phyloP scores from a whole-genome alignment of 306 rosid species.

The Prunus mongolica region DNA sequence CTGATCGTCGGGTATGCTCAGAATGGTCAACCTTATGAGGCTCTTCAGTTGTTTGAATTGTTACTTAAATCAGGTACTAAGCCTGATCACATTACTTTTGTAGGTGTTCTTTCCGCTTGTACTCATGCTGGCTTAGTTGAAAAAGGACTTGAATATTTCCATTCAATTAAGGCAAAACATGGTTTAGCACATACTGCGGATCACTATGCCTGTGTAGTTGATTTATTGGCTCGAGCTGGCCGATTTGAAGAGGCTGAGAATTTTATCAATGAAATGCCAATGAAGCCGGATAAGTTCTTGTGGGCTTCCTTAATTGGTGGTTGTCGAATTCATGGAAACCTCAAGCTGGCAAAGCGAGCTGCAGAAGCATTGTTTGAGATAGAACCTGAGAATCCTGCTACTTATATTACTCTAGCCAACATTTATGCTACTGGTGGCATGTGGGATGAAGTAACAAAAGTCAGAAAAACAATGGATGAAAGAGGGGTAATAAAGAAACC shows the following conservation, averaged over 20 bases:
- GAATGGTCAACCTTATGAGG: slow-evolving; percentile 50
- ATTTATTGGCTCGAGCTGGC: slow-evolving; percentile 63
- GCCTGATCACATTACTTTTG: slow-evolving; percentile 60
- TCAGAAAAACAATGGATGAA: slow-evolving; percentile 51
- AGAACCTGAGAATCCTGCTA: slow-evolving; percentile 70
- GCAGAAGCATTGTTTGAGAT: slow-evolving; percentile 58
- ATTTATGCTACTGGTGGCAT: slow-evolving; percentile 60
- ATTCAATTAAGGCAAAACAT: slow-evolving; percentile 51
- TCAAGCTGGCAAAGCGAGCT: slow-evolving; percentile 50
- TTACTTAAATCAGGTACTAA: slow-evolving; percentile 50
- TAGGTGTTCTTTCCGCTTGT: slow-evolving; percentile 70
- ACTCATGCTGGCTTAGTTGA: slow-evolving; percentile 62
- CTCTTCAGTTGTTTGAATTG: slow-evolving; percentile 53
- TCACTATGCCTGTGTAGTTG: slow-evolving; percentile 68
- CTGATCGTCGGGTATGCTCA: slow-evolving; percentile 66
- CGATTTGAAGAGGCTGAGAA: slow-evolving; percentile 52
- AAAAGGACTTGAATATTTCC: slow-evolving; percentile 57
- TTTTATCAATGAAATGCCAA: slow-evolving; percentile 49
- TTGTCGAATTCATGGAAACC: slow-evolving; percentile 65
- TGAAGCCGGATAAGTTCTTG: slow-evolving; percentile 59
- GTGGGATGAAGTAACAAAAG: slow-evolving; percentile 50
- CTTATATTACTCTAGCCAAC: slow-evolving; percentile 59
- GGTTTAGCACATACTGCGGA: slow-evolving; percentile 49
- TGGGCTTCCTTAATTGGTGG: slow-evolving; percentile 76
- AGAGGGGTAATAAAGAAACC: slow-evolving; percentile 49